Evolutionary conservation across 2,329 filamentous ascomycete species (phyloP), one percentile per base, ranked within the genome.

Genomic region (Botrytis fragariae): DNA sequence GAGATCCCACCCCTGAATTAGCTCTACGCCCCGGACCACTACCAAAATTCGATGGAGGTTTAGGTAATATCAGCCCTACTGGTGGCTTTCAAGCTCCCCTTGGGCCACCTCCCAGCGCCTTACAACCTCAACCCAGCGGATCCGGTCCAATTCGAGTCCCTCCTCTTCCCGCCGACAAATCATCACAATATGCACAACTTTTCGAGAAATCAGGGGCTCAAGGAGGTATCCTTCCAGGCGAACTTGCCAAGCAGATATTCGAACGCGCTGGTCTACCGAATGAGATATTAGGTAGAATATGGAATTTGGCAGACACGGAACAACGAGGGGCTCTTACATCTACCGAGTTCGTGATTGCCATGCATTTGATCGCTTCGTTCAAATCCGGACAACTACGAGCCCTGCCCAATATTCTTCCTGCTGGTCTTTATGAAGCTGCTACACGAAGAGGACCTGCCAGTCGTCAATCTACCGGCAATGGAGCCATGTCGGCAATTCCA

Each of bases 281-380:
- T 81, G 94, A 98, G 78, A 88, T 93, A 18, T 87, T 99, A 45
- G 95, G 95, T n/a, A 91, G 92, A 77, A 98, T 99, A 84, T 99
- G 96, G 96, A 94, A 93, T 79, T 87, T 99, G 75, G 92, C 95
- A 35, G 96, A 99, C 81, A 96, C 94, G 0, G 95, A 98, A 83
- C 94, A 97, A 83, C 90, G 95, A 71, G 96, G 96, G 69, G 90
- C 92, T 45, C 87, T 99, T 51, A 92, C 95, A 73, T 87, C 91
- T 78, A 95, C 94, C 22, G 96, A 98, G 79, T 99, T 99, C 81
- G 93, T 97, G 80, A 97, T 99, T 80, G 96, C 96, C 63, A 99
- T 99, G 96, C 96, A 99, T 82, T 86, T 99, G 74, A 87, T 99
- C 75, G 95, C 94, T 22, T 97, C 94, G 20, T 94, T 93, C 84